phyloP scores from a whole-genome alignment of 2,329 filamentous ascomycete genomes.

The Chaetomium olivaceum region DNA sequence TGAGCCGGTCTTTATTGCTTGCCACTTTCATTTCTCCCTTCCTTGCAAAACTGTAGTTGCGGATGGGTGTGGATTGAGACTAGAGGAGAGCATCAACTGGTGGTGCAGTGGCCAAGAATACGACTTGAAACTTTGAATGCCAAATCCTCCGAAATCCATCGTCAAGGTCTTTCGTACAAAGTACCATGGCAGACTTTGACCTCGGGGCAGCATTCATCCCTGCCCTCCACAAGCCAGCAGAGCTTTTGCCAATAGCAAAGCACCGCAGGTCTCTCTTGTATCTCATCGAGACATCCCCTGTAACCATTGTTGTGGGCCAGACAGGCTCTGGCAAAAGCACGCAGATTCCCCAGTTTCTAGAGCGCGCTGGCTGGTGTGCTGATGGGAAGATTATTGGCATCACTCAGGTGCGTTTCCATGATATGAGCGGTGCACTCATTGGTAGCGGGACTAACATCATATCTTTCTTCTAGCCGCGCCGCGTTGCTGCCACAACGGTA shows the following conservation, averaged over 20 bases:
- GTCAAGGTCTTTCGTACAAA: neutral
- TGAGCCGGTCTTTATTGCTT: neutral
- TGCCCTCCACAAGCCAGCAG: conserved; percentile 80
- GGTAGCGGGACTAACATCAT: neutral
- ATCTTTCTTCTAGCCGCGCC: conserved; percentile 64
- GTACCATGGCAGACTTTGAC: conserved; percentile 59
- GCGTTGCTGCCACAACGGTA: conserved; percentile 88
- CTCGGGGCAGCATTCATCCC: conserved; percentile 67
- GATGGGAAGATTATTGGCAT: conserved; percentile 82
- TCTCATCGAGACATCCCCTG: conserved; percentile 77
- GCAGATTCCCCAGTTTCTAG: conserved; percentile 88
- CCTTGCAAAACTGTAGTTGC: neutral
- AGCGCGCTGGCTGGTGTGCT: conserved; percentile 84
- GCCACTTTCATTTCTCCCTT: neutral
- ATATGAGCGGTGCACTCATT: neutral
- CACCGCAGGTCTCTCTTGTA: conserved; percentile 80
- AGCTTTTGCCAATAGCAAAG: conserved; percentile 82
- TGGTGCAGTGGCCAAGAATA: neutral
- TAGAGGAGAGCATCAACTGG: neutral
- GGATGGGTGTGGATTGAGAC: neutral
- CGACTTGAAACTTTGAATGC: neutral
- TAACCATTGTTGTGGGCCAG: conserved; percentile 89
- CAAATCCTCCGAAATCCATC: neutral
- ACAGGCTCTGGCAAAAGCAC: conserved; percentile 96
- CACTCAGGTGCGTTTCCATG: conserved; percentile 69